Evolutionary conservation across 352 stramenopile genomes (phyloP).

Genomic region (Globisporangium iwayamae): DNA sequence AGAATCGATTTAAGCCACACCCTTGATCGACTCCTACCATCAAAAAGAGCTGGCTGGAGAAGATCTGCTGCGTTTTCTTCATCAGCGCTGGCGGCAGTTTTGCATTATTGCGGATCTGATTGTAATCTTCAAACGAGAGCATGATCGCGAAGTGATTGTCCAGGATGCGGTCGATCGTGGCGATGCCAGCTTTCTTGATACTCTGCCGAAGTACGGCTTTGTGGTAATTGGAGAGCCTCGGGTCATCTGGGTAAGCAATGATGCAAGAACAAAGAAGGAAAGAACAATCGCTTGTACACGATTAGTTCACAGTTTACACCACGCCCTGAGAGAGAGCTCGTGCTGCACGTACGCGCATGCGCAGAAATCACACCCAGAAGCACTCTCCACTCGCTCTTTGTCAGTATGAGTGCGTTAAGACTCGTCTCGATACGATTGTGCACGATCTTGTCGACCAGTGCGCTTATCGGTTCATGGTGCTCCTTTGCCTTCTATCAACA

Average conservation of each 20-base stretch:
- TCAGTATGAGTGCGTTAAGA: constrained; percentile 18
- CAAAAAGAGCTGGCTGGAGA: constrained; percentile 35
- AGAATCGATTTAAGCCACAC: too few relatives aligned
- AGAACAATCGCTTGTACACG: constrained; percentile 13
- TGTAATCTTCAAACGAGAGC: constrained; percentile 47
- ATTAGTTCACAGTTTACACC: constrained; percentile 15
- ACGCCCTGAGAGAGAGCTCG: background rate
- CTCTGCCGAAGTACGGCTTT: constrained; percentile 24
- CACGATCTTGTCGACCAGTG: constrained; percentile 13
- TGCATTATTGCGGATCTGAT: constrained; percentile 15
- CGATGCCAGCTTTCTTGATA: constrained; percentile 21
- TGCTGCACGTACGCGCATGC: constrained; percentile 17
- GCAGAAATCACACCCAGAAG: constrained; percentile 19
- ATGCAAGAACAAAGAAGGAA: background rate
- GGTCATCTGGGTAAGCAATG: constrained; percentile 6
- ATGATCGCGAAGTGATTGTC: constrained; percentile 25
- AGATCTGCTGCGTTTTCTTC: constrained; percentile 26
- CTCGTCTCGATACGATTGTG: background rate
- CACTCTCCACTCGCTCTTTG: constrained; percentile 14
- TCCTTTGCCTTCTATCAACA: constrained; percentile 5
- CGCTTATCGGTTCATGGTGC: background rate
- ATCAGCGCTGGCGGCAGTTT: background rate
- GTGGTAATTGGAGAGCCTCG: constrained; percentile 23
- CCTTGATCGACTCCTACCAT: constrained; percentile 26
- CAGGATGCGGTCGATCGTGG: constrained; percentile 35